Evolutionary conservation across 1,284 basidiomycete genomes (phyloP).

Genomic region (Gomphus bonarii): DNA sequence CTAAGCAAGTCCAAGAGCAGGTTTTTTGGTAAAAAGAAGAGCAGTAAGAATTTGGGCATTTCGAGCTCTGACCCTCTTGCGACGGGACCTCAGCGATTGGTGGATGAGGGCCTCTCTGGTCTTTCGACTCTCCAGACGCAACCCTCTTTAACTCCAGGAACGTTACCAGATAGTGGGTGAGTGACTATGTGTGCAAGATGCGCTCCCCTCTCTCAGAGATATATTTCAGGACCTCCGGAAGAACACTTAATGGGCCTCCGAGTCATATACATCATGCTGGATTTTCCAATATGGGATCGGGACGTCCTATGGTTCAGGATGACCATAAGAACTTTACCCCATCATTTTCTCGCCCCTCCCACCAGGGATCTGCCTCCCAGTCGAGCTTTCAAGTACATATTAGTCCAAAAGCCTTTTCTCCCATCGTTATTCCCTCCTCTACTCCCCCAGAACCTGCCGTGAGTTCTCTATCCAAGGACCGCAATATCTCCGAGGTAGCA

Average conservation of each 20-base stretch:
- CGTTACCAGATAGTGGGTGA: background rate
- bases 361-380: background rate
- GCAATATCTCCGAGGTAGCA: background rate
- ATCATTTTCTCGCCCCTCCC: background rate
- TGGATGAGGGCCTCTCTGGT: background rate
- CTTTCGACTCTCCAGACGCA: background rate
- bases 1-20: conserved; percentile 5
- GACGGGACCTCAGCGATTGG: background rate
- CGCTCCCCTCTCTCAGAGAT: background rate
- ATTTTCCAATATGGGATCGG: background rate
- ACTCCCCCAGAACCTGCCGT: background rate
- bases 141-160: background rate
- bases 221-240: background rate
- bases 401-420: background rate
- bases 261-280: background rate
- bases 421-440: background rate
- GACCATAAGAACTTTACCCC: background rate
- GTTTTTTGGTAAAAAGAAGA: conserved; percentile 2
- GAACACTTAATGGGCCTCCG: background rate
- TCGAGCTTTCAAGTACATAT: conserved; percentile 2
- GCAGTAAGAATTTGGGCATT: background rate
- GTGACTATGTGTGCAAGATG: background rate
- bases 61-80: background rate
- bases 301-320: background rate
- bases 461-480: background rate